Base-by-base conservation (phyloP, 345 rosid species). In the Linum tenue region DNA sequence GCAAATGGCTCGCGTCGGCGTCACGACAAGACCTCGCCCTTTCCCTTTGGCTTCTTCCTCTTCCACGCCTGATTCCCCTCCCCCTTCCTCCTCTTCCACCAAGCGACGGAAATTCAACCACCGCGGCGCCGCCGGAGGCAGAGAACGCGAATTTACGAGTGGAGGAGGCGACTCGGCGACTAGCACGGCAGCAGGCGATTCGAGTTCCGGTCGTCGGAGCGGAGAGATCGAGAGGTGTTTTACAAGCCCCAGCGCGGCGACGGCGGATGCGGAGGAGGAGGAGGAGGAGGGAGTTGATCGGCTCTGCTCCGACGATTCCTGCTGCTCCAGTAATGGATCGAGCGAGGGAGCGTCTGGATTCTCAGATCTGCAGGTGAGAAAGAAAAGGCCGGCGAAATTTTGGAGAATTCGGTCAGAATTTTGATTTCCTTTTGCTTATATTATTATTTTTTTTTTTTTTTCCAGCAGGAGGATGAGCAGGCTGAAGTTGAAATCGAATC, bases 361-460 rank as follows among this genome's bases (percentile, higher is more conserved):
- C 42, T 61, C 73, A 80, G 85, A 86, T 86, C 83, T 81, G 75
- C 78, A 84, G 86, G 87, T 81, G 14, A n/a, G 56, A 63, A 58
- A 44, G 51, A 48, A 67, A 64, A 67, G 72, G 50, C 62, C 15
- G 64, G 75, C 73, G 60, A 22, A 22, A 22, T 77, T 67, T 64
- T n/a, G 71, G 59, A 80, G 66, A 60, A 55, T 63, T 38, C 62
- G 60, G 31, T 22, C 31, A 22, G 31, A 22, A 22, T 22, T 22
- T 22, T 22, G 16, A 57, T 48, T 78, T 43, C 69, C 51, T 75
- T 71, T 65, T 66, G 12, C 7, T 39, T 48, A 31, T 70, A 61
- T 66, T 64, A 72, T 62, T n/a, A n/a, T n/a, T n/a, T n/a, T 63
- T 67, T 38, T 71, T 39, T 73, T 55, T 65, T 44, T 68, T 31